phyloP scores from a whole-genome alignment of 352 stramenopile genomes.

The Phytopythium helicoides region DNA sequence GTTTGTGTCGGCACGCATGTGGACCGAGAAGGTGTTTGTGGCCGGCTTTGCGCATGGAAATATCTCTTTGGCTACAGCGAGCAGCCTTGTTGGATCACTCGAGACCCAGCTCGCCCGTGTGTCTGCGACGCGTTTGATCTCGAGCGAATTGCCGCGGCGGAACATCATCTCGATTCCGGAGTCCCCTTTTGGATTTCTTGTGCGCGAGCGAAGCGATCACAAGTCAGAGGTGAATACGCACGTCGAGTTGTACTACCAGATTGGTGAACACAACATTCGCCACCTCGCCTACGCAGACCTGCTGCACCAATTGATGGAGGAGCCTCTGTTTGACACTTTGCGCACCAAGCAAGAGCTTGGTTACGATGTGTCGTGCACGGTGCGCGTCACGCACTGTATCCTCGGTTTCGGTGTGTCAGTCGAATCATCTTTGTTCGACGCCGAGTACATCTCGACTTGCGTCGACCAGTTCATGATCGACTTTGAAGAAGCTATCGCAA shows the following conservation, averaged over 20 bases:
- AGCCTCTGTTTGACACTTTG: slow-evolving; percentile 85
- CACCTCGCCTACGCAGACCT: slow-evolving; percentile 75
- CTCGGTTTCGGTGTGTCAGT: slow-evolving; percentile 83
- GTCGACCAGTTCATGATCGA: slow-evolving; percentile 76
- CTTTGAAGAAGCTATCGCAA: slow-evolving; percentile 70
- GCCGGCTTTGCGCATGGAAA: slow-evolving; percentile 78
- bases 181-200: slow-evolving; percentile 36
- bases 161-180: slow-evolving; percentile 59
- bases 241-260: slow-evolving; percentile 87
- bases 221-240: slow-evolving; percentile 79
- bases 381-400: slow-evolving; percentile 78
- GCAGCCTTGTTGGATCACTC: slow-evolving; percentile 32
- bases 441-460: slow-evolving; percentile 58
- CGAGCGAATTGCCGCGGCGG: slow-evolving; percentile 38
- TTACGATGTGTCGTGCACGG: slow-evolving; percentile 88
- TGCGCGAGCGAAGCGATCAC: slow-evolving; percentile 69
- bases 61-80: slow-evolving; percentile 29
- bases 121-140: slow-evolving; percentile 9
- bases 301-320: slow-evolving; percentile 87
- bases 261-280: slow-evolving; percentile 62
- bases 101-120: slow-evolving; percentile 41
- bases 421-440: slow-evolving; percentile 72
- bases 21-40: slow-evolving; percentile 43
- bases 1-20: slow-evolving; percentile 47
- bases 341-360: slow-evolving; percentile 88